phyloP scores from a whole-genome alignment of 768 basidiomycete genomes.

The Pleurotus pulmonarius region DNA sequence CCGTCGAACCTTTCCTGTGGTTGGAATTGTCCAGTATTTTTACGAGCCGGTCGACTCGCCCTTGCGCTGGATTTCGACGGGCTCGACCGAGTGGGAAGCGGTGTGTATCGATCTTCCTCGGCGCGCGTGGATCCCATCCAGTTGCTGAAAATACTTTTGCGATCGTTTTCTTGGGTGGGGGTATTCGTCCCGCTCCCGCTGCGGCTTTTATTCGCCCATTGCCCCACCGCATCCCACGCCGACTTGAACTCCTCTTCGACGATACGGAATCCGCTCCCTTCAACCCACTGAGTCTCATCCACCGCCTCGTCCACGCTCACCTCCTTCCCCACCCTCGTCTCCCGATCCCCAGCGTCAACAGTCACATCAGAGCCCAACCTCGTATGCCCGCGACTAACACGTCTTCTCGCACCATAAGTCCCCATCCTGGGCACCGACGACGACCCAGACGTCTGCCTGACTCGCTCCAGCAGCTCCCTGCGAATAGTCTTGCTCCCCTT shows the following conservation, averaged over 20 bases:
- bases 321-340: neutral
- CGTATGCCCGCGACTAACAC: slow-evolving; percentile 16
- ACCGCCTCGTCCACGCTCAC: neutral
- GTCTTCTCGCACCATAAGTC: slow-evolving; percentile 9
- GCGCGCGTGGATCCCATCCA: neutral
- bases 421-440: slow-evolving; percentile 12
- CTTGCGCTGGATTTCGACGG: slow-evolving; percentile 3
- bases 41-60: neutral
- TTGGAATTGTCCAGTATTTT: neutral
- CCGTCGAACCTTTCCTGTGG: neutral
- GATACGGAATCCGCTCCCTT: slow-evolving; percentile 39
- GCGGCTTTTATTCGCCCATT: slow-evolving; percentile 10
- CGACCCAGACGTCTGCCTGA: slow-evolving; percentile 21
- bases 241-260: slow-evolving; percentile 21
- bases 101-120: slow-evolving; percentile 36
- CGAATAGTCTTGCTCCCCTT: slow-evolving; percentile 45
- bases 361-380: slow-evolving; percentile 24
- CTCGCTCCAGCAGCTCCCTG: slow-evolving; percentile 43
- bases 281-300: slow-evolving; percentile 20
- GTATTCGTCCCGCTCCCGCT: slow-evolving; percentile 6
- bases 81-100: slow-evolving; percentile 27
- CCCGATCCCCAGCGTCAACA: slow-evolving; percentile 9
- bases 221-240: slow-evolving; percentile 10
- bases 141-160: slow-evolving; percentile 3
- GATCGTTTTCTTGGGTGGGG: slow-evolving; percentile 18